phyloP scores from a whole-genome alignment of 2,329 filamentous ascomycete species.

The Cadophora gregata region DNA sequence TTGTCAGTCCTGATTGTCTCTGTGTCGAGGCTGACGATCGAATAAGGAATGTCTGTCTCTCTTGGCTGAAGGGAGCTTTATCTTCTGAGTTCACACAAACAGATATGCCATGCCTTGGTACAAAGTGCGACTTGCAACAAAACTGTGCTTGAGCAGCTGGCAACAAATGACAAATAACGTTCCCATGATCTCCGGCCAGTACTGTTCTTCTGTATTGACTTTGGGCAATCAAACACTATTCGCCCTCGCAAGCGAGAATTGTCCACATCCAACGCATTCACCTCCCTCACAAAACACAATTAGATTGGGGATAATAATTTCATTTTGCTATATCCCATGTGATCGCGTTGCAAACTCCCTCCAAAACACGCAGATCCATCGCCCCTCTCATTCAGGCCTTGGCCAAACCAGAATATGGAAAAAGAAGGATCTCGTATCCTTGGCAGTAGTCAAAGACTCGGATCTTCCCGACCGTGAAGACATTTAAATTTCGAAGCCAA shows the following conservation, averaged over 20 bases:
- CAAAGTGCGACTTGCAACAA: constrained; percentile 6
- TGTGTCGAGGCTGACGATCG: background rate
- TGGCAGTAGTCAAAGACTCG: background rate
- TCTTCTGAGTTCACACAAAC: background rate
- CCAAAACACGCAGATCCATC: background rate
- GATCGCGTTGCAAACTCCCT: background rate
- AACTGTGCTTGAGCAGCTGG: background rate
- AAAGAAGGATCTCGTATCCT: background rate
- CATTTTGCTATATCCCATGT: no score
- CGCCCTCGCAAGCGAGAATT: background rate
- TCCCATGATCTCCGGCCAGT: background rate
- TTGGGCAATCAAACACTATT: background rate
- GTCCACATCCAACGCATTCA: no score
- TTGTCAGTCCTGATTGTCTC: background rate
- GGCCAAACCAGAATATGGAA: background rate
- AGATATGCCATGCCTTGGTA: background rate
- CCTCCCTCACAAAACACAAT: no score
- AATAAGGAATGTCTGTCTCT: background rate
- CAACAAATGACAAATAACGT: background rate
- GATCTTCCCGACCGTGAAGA: background rate
- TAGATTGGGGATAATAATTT: no score
- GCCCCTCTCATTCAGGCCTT: background rate
- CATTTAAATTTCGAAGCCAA: background rate
- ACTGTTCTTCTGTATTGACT: background rate
- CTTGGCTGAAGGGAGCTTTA: background rate